phyloP scores from a whole-genome alignment of 495 filamentous ascomycete genomes.

The Podospora australis region DNA sequence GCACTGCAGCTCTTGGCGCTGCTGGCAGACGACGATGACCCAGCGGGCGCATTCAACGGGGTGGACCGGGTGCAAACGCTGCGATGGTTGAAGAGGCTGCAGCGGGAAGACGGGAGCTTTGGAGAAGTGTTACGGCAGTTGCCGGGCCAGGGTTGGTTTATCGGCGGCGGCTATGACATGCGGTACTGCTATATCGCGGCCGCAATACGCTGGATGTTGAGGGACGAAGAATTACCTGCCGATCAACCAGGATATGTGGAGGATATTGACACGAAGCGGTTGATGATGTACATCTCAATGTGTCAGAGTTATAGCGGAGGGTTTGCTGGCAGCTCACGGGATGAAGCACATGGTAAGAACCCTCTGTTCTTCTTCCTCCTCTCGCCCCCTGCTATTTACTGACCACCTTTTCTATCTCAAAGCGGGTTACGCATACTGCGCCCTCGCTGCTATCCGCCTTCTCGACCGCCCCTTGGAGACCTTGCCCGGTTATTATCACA shows the following conservation, averaged over 20 bases:
- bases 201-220: conserved; percentile 74
- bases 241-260: conserved; percentile 48
- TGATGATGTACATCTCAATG: conserved; percentile 64
- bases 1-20: conserved; percentile 68
- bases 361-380: background rate
- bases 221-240: conserved; percentile 47
- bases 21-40: conserved; percentile 64
- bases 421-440: conserved; percentile 88
- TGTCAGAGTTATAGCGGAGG: conserved; percentile 86
- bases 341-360: conserved; percentile 79
- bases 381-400: background rate
- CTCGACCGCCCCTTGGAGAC: conserved; percentile 46
- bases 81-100: conserved; percentile 66
- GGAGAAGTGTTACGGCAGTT: conserved; percentile 65
- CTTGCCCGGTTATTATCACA: conserved; percentile 25
- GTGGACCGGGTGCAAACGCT: conserved; percentile 64
- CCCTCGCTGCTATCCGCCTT: conserved; percentile 65
- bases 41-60: conserved; percentile 32
- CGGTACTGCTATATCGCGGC: conserved; percentile 79
- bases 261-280: conserved; percentile 68
- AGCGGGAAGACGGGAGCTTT: conserved; percentile 84
- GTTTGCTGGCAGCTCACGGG: conserved; percentile 68
- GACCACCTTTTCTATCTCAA: conserved; percentile 24
- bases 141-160: conserved; percentile 35
- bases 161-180: conserved; percentile 77